phyloP scores from a whole-genome alignment of 331 rosid genomes.

The Quercus lobata region DNA sequence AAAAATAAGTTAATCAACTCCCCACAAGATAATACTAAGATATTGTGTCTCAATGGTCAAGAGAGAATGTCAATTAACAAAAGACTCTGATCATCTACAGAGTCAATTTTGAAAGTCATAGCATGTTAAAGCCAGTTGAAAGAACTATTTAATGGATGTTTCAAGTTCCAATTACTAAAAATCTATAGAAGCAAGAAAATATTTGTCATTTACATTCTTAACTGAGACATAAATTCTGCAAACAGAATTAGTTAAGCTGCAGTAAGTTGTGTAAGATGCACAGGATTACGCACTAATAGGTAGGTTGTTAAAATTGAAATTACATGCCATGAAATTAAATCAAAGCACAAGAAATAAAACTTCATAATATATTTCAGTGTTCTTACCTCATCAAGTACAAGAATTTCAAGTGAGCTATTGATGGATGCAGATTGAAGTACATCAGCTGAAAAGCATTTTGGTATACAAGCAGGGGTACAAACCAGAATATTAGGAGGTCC shows the following conservation, averaged over 20 bases:
- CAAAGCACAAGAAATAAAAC: neutral
- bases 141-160: neutral
- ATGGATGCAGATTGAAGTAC: constrained; percentile 57
- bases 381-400: constrained; percentile 91
- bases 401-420: constrained; percentile 63
- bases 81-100: neutral
- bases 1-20: constrained; percentile 18
- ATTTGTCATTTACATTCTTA: neutral
- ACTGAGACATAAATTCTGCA: neutral
- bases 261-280: neutral
- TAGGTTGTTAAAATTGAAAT: neutral
- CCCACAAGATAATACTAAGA: neutral
- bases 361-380: neutral
- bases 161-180: neutral
- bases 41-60: neutral
- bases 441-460: constrained; percentile 70
- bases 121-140: neutral
- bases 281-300: neutral
- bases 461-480: constrained; percentile 78
- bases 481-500: constrained; percentile 84
- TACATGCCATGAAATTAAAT: neutral
- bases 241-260: neutral
- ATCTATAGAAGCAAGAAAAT: neutral
- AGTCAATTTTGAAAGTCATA: neutral
- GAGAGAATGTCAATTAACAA: neutral